Evolutionary conservation across 2,329 filamentous ascomycete species (phyloP).

Genomic region (Alternaria arborescens): DNA sequence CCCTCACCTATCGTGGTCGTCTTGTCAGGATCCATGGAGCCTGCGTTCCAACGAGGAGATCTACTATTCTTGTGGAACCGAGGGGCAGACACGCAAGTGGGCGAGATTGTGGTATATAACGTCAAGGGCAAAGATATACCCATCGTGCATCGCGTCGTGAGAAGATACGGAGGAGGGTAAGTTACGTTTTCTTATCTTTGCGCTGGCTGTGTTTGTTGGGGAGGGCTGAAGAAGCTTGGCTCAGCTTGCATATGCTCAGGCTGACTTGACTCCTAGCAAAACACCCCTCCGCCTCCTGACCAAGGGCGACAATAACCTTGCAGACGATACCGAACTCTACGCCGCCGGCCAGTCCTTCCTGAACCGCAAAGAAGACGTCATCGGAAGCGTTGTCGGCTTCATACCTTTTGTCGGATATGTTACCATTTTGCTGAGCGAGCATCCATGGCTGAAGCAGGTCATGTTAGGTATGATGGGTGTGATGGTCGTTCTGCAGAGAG

Average conservation of each 20-base stretch:
- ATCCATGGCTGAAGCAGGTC: conserved; percentile 96
- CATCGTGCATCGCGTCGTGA: conserved; percentile 92
- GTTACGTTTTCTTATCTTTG: conserved; percentile 27
- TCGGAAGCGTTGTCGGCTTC: conserved; percentile 90
- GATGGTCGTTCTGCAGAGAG: conserved; percentile 89
- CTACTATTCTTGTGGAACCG: conserved; percentile 81
- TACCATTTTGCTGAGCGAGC: conserved; percentile 92
- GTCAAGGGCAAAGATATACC: conserved; percentile 94
- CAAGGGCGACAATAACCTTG: conserved; percentile 95
- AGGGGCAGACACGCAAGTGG: conserved; percentile 68
- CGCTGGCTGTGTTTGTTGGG: not conserved
- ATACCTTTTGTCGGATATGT: conserved; percentile 97
- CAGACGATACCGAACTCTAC: conserved; percentile 92
- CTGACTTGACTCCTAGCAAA: conserved; percentile 46
- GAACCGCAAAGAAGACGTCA: conserved; percentile 81
- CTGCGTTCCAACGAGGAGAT: conserved; percentile 81
- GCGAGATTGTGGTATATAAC: conserved; percentile 82
- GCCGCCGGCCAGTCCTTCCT: conserved; percentile 87
- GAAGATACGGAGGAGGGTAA: conserved; percentile 69
- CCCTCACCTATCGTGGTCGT: conserved; percentile 78
- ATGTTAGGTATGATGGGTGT: conserved; percentile 95
- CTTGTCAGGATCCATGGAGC: conserved; percentile 85
- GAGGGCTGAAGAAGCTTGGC: not conserved
- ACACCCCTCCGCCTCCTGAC: conserved; percentile 76
- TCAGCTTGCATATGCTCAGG: not conserved